phyloP scores from a whole-genome alignment of 305 asterid species.

The Rubia tinctorum region DNA sequence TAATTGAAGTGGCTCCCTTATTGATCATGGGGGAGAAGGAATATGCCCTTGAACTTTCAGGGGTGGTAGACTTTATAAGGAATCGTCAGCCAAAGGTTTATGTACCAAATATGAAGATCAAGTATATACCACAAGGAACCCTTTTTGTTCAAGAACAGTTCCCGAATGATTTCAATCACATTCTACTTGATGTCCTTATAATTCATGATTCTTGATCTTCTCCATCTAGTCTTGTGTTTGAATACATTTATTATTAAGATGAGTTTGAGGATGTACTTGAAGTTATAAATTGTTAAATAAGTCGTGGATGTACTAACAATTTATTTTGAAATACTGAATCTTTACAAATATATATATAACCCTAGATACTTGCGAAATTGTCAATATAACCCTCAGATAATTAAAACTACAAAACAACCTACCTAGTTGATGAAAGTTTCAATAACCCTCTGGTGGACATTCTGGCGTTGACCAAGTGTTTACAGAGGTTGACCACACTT shows the following conservation, averaged over 20 bases:
- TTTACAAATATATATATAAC: too few relatives aligned
- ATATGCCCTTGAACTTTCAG: slow-evolving; percentile 47
- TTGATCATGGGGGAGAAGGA: slow-evolving; percentile 64
- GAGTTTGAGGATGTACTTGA: neutral
- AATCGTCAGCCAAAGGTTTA: slow-evolving; percentile 39
- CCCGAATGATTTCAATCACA: slow-evolving; percentile 49
- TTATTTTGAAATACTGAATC: too few relatives aligned
- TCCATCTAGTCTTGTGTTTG: neutral
- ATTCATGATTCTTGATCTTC: neutral
- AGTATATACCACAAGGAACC: slow-evolving; percentile 54
- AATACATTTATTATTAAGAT: too few relatives aligned
- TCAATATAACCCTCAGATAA: too few relatives aligned
- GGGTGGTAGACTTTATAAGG: slow-evolving; percentile 46
- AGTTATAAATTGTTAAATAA: neutral
- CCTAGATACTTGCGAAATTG: too few relatives aligned
- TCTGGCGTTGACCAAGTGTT: too few relatives aligned
- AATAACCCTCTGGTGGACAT: too few relatives aligned
- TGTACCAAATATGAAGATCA: slow-evolving; percentile 57
- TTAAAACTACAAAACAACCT: too few relatives aligned
- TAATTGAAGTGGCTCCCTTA: slow-evolving; percentile 44
- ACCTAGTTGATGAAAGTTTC: too few relatives aligned
- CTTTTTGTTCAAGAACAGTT: slow-evolving; percentile 86
- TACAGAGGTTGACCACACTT: too few relatives aligned
- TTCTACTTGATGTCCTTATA: slow-evolving; percentile 46
- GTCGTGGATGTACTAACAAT: too few relatives aligned